Evolutionary conservation across 2,329 filamentous ascomycete species (phyloP).

Genomic region (Paraphaeosphaeria sporulosa): DNA sequence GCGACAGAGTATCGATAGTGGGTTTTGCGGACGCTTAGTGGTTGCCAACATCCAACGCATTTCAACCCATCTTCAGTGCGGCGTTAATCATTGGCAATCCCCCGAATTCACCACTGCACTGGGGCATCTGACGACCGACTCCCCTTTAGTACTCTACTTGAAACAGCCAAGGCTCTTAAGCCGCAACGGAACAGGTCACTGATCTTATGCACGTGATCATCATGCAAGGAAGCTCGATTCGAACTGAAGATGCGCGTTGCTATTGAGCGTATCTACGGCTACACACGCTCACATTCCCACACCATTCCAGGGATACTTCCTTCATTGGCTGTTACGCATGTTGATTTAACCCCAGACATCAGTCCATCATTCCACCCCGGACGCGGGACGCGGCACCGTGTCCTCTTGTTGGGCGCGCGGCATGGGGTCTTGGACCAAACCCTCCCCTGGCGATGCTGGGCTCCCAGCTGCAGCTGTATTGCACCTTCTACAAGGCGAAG

Average conservation of each 20-base stretch:
- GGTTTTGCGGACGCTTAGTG: too few species aligned
- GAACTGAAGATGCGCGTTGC: slow-evolving; percentile 1
- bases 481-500: slow-evolving; percentile 44
- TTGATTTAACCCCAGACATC: slow-evolving; percentile 11
- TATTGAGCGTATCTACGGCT: slow-evolving; percentile 3
- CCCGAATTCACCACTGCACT: background rate
- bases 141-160: background rate
- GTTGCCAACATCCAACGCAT: too few species aligned
- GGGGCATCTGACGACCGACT: background rate
- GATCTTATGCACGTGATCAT: background rate
- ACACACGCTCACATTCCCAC: background rate
- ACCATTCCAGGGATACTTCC: background rate
- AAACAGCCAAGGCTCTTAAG: background rate
- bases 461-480: background rate
- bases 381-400: slow-evolving; percentile 17
- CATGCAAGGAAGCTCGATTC: background rate
- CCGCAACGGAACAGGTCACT: background rate
- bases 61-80: too few species aligned
- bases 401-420: slow-evolving; percentile 11
- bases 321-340: slow-evolving; percentile 7
- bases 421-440: background rate
- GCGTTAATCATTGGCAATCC: background rate
- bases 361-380: slow-evolving; percentile 16
- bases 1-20: too few species aligned
- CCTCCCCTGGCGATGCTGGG: slow-evolving; percentile 5